These are phyloP conservation scores for Rhizopus microsporus DNA, from an alignment of 371 early-diverging fungal species.

Conservation along the genomic window DNA sequence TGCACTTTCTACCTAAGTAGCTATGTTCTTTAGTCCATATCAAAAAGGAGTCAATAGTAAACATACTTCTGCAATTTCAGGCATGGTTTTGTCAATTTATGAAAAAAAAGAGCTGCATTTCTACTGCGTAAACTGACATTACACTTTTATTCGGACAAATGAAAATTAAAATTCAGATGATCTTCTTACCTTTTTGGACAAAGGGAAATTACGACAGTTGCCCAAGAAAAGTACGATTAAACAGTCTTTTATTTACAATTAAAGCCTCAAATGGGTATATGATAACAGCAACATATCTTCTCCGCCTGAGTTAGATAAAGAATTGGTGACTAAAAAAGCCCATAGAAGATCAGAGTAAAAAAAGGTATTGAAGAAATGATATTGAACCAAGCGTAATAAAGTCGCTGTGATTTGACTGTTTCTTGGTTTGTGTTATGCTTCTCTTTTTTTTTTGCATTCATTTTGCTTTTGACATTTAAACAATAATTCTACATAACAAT, in stretches of 20 bases:
- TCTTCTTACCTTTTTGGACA: too few species aligned
- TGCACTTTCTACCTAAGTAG: slow-evolving; percentile 40
- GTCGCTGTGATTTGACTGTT: slow-evolving; percentile 3
- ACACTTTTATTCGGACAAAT: too few species aligned
- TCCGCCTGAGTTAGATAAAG: neutral
- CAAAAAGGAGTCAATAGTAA: neutral
- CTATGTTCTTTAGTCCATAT: neutral
- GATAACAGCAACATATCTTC: neutral
- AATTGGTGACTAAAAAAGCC: too few species aligned
- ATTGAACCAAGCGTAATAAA: too few species aligned
- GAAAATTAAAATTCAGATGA: too few species aligned
- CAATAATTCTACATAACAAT: slow-evolving; percentile 2
- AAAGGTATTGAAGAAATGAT: too few species aligned
- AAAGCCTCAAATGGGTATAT: neutral
- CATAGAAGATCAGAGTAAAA: too few species aligned
- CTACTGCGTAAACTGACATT: neutral
- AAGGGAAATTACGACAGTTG: too few species aligned
- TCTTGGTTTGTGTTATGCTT: neutral
- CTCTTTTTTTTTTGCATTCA: neutral
- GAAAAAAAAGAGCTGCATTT: neutral
- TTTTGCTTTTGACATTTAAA: neutral
- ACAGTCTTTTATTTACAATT: neutral
- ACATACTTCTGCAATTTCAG: slow-evolving; percentile 40
- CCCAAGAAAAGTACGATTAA: too few species aligned
- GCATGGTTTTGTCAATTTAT: slow-evolving; percentile 21